These are phyloP conservation scores for Lepidium sativum DNA, from an alignment of 345 rosid species.

Conservation along the genomic window DNA sequence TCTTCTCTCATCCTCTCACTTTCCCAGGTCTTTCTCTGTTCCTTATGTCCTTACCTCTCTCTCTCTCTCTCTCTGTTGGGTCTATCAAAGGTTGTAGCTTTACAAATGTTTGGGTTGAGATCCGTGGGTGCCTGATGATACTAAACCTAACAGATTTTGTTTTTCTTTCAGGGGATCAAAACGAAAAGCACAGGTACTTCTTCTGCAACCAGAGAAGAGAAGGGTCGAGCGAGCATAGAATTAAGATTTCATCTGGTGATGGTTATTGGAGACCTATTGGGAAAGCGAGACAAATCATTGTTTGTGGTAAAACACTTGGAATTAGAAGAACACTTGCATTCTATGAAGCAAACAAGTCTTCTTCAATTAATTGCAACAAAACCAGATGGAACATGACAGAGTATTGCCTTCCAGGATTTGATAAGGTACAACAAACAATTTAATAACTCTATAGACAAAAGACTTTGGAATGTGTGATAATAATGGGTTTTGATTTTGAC, in stretches of 20 bases:
- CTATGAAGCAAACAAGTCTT: conserved; percentile 27
- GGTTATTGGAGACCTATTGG: conserved; percentile 71
- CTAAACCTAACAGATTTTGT: background rate
- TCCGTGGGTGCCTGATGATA: background rate
- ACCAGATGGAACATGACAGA: conserved; percentile 65
- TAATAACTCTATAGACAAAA: background rate
- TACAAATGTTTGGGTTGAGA: background rate
- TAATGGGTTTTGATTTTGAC: conserved; percentile 2
- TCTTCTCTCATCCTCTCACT: conserved; percentile 53
- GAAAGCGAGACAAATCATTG: conserved; percentile 42
- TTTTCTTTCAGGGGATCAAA: conserved; percentile 41
- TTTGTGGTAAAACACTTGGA: conserved; percentile 39
- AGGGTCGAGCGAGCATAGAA: conserved; percentile 17
- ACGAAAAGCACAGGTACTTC: conserved; percentile 70
- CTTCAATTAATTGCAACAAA: conserved; percentile 7
- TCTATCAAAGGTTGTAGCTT: conserved; percentile 8
- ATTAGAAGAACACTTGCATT: conserved; percentile 46
- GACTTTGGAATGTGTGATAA: background rate
- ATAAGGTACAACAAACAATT: conserved; percentile 18
- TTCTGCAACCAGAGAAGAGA: conserved; percentile 35
- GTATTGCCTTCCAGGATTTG: conserved; percentile 34
- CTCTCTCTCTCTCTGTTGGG: background rate
- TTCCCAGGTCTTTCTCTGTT: conserved; percentile 48
- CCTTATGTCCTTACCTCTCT: background rate
- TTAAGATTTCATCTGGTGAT: conserved; percentile 35